A percentile compares a stretch with the other conserved stretches of the same genome.
phyloP scores from a whole-genome alignment of 1,284 basidiomycete species.

The Mycena sp. region DNA sequence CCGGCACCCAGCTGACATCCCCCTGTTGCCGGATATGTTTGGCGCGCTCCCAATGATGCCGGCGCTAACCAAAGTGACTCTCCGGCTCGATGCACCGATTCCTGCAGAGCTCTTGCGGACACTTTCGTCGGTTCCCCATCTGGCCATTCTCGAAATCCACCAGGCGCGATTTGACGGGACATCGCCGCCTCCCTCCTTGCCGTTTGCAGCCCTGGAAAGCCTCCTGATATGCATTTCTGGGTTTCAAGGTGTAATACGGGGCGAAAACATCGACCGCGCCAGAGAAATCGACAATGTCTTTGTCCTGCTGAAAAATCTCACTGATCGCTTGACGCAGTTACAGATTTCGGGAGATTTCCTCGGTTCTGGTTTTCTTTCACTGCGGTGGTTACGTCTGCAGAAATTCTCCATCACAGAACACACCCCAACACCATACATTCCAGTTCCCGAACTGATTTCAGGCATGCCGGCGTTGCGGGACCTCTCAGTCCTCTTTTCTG shows the following conservation, averaged over 20 bases:
- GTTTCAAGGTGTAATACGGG: background rate
- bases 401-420: conserved; percentile 7
- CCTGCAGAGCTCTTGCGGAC: background rate
- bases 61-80: background rate
- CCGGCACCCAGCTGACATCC: background rate
- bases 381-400: background rate
- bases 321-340: background rate
- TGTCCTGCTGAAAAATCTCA: background rate
- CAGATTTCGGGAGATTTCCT: conserved; percentile 5
- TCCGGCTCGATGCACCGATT: background rate
- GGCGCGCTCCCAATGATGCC: background rate
- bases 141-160: conserved; percentile 4
- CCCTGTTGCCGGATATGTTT: background rate
- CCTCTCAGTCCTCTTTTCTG: conserved; percentile 2
- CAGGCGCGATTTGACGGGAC: conserved; percentile 1
- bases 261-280: background rate
- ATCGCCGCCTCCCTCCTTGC: background rate
- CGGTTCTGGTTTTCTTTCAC: background rate
- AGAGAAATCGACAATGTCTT: background rate
- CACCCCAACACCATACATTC: conserved; percentile 7
- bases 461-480: conserved; percentile 3
- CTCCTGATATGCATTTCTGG: background rate
- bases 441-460: background rate
- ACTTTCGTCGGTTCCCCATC: background rate
- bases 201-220: background rate